phyloP scores from a whole-genome alignment of 495 filamentous ascomycete genomes.

The Penicillium roqueforti region DNA sequence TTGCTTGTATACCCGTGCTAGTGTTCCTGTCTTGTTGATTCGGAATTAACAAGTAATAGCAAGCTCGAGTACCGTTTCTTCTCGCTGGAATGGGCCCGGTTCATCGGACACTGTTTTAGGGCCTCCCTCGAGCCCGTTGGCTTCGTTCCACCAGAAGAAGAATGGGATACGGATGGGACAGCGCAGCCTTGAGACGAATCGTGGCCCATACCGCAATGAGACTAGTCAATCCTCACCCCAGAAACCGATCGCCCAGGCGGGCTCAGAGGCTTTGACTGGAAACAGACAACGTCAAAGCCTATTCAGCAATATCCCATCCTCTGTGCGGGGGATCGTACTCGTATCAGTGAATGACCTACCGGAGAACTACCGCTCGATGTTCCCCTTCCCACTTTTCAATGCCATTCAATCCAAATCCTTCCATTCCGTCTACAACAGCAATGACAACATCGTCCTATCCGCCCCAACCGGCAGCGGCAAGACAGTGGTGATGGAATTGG shows the following conservation, averaged over 20 bases:
- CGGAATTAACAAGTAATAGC: constrained; percentile 16
- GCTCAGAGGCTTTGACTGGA: too few relatives aligned
- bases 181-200: neutral
- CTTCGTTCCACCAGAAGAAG: constrained; percentile 17
- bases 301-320: constrained; percentile 31
- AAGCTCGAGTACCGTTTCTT: constrained; percentile 21
- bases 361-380: constrained; percentile 71
- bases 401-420: constrained; percentile 91
- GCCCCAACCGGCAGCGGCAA: constrained; percentile 95
- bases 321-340: constrained; percentile 66
- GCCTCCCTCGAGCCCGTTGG: constrained; percentile 31
- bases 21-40: neutral
- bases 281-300: neutral
- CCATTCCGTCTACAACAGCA: constrained; percentile 59
- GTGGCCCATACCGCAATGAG: neutral
- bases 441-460: constrained; percentile 83
- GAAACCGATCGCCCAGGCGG: neutral
- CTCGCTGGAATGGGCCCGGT: constrained; percentile 26
- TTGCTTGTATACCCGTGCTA: neutral
- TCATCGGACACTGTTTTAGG: constrained; percentile 23
- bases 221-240: neutral
- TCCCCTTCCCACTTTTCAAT: constrained; percentile 81
- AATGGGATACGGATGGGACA: neutral
- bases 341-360: constrained; percentile 70
- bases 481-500: constrained; percentile 84